Percentiles rank a stretch among this genome's conserved stretches.
Conservation (phyloP, 768 basidiomycete genomes). For the Fistulinella prunicolor region DNA sequence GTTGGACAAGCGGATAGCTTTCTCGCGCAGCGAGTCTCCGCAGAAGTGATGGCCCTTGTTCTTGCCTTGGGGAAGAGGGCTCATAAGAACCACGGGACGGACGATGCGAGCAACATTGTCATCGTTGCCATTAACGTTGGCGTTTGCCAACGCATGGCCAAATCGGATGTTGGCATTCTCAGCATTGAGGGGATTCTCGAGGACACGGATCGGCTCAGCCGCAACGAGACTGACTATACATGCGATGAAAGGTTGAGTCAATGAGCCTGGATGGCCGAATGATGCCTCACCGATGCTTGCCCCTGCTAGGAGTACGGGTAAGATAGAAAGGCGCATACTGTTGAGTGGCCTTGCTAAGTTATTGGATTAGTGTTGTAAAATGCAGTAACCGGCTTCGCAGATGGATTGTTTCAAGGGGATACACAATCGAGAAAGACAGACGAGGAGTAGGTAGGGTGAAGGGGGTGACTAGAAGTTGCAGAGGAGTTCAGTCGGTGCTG, state of each 20-base stretch:
- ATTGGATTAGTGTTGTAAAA: neutral
- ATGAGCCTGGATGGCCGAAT: neutral
- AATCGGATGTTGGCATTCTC: conserved; percentile 36
- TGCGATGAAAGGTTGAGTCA: neutral
- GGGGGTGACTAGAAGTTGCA: neutral
- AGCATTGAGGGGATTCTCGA: conserved; percentile 33
- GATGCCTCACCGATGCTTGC: conserved; percentile 31
- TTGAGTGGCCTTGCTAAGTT: neutral
- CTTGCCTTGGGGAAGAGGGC: conserved; percentile 10
- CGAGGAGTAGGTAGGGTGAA: neutral
- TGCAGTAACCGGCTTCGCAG: neutral
- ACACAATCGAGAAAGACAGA: neutral
- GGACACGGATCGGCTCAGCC: conserved; percentile 51
- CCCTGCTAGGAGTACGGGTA: conserved; percentile 38
- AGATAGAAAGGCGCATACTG: conserved; percentile 37
- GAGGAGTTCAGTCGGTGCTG: neutral
- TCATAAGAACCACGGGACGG: conserved; percentile 11
- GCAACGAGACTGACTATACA: conserved; percentile 36
- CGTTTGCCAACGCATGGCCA: conserved; percentile 36
- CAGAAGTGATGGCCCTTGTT: conserved; percentile 27
- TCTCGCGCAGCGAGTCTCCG: conserved; percentile 41
- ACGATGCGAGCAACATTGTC: conserved; percentile 23
- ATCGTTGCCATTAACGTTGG: conserved; percentile 29
- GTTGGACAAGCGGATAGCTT: conserved; percentile 52
- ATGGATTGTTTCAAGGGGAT: too few species aligned